Evolutionary conservation across 352 stramenopile genomes (phyloP).

Genomic region (Globisporangium perplexum): DNA sequence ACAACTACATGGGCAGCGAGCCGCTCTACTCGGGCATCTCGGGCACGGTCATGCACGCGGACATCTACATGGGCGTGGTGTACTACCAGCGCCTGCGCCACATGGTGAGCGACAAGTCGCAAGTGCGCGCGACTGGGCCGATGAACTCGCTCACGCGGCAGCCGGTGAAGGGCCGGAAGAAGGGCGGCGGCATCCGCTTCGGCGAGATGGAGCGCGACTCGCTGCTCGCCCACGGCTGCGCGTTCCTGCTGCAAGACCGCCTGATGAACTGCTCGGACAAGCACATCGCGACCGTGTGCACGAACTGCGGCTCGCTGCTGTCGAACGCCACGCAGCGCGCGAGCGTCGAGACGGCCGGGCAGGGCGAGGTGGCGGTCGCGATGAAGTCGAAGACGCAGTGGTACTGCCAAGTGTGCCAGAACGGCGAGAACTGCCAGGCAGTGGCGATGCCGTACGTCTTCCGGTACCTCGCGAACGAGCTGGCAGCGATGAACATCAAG

Average conservation of each 20-base stretch:
- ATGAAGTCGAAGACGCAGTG: conserved; percentile 88
- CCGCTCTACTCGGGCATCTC: conserved; percentile 98
- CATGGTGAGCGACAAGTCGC: conserved; percentile 99
- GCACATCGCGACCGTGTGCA: conserved; percentile 97
- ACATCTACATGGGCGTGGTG: conserved; percentile 99
- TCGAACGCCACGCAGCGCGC: conserved; percentile 84
- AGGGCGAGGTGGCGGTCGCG: conserved; percentile 74
- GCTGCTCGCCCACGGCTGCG: conserved; percentile 96
- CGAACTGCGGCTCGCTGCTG: conserved; percentile 85
- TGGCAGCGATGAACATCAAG: conserved; percentile 99
- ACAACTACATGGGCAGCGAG: conserved; percentile 99
- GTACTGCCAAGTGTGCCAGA: conserved; percentile 84
- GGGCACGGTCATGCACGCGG: conserved; percentile 97
- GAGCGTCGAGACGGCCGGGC: conserved; percentile 73
- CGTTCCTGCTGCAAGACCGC: conserved; percentile 96
- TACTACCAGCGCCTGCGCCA: conserved; percentile 99
- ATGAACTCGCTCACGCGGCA: conserved; percentile 99
- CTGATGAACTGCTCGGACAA: conserved; percentile 99
- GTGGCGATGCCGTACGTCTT: conserved; percentile 99
- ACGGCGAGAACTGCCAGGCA: conserved; percentile 87
- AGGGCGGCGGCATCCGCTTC: conserved; percentile 98
- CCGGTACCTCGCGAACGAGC: conserved; percentile 97
- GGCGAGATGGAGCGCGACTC: conserved; percentile 99
- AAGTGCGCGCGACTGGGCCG: conserved; percentile 97
- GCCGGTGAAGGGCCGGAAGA: conserved; percentile 99